Evolutionary conservation across 2,329 filamentous ascomycete genomes (phyloP).

Genomic region (Lecanosticta acicola): DNA sequence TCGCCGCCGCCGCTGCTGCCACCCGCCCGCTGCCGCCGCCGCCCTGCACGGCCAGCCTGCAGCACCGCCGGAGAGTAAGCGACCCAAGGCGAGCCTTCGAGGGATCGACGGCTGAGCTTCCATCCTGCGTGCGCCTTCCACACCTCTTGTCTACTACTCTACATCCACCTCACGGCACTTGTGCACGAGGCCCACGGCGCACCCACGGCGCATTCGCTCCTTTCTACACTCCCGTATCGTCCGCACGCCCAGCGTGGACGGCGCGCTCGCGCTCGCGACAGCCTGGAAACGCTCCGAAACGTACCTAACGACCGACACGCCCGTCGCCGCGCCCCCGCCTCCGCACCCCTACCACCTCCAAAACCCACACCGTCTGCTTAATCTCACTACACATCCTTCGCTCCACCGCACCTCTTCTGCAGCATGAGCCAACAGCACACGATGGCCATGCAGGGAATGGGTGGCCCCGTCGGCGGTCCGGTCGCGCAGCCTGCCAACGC

Average conservation of each 20-base stretch:
- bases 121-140: not conserved
- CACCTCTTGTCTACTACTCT: not conserved
- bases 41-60: not conserved
- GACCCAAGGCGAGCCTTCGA: no score
- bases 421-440: constrained; percentile 55
- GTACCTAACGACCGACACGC: not conserved
- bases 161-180: not conserved
- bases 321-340: constrained; percentile 2
- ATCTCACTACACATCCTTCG: not conserved
- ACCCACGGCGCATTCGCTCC: not conserved
- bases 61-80: not conserved
- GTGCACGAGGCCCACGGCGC: not conserved
- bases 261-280: not conserved
- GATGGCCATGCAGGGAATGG: constrained; percentile 59
- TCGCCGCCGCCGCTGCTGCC: not conserved
- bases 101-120: not conserved
- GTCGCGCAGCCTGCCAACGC: constrained; percentile 36
- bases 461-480: constrained; percentile 48
- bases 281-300: not conserved
- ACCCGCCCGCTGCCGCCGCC: not conserved
- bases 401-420: constrained; percentile 8
- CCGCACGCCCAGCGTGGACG: not conserved
- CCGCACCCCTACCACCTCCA: constrained; percentile 2
- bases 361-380: not conserved
- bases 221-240: not conserved